Base-by-base conservation (phyloP, 352 stramenopile species). In the Poterioochromonas sp. region DNA sequence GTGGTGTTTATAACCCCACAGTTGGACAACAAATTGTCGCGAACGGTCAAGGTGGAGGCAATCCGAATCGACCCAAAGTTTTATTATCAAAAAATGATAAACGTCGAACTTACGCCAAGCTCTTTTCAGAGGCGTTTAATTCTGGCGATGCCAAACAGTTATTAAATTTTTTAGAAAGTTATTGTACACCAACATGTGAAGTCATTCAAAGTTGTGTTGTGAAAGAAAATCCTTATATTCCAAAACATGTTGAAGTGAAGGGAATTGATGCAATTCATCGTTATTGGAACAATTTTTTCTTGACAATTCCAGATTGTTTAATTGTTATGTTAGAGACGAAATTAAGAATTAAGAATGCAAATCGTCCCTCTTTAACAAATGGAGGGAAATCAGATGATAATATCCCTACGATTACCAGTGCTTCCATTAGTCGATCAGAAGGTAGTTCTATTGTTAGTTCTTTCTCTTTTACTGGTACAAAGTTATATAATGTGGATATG, bases 321-420 rank as follows among this genome's bases (percentile, higher is more conserved):
- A 68, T 68, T 5, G 58, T 68, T 26, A 68, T 68, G 12, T 35
- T 68, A 18, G 58, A 68, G 58, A 68, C 58, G 5, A 68, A 68
- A 26, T 39, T 68, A 26, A 12, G 58, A 39, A 68, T 68, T 40
- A 5, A 26, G 26, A 53, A 53, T 8, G 8, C n/a, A n/a, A 58
- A 58, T 58, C 47, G 47, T 58, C 47, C 15, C 15, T 58, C 26
- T 58, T 26, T 26, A 58, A 15, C 15, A 58, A 26, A 15, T 15
- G 15, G 15, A 26, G 47, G 47, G 15, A 58, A 58, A 58, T 58
- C 58, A 39, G 29, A 8, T 5, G 58, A 68, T 37, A 26, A 68
- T 40, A 68, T 37, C 29, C n/a, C n/a, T n/a, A n/a, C n/a, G n/a
- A n/a, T n/a, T n/a, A n/a, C n/a, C n/a, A n/a, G n/a, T n/a, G n/a